Percentiles rank a stretch among this genome's conserved stretches.
Evolutionary conservation across 2,329 filamentous ascomycete genomes (phyloP).

Genomic region (Hirsutella minnesotensis): DNA sequence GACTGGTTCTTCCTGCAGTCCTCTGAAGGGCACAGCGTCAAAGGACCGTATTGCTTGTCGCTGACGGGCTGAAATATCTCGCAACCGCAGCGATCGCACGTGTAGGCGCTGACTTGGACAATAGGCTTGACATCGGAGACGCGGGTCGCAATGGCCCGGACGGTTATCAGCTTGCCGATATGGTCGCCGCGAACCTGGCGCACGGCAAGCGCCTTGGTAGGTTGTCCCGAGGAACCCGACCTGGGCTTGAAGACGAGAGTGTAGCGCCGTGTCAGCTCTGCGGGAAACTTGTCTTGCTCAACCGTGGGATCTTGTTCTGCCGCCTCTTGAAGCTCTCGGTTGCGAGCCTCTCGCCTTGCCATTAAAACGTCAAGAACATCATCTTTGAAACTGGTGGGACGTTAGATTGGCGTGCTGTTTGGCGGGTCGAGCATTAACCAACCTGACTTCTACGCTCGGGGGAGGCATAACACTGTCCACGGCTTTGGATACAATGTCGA

Average conservation of each 20-base stretch:
- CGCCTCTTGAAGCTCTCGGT: constrained; percentile 61
- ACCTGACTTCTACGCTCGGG: constrained; percentile 67
- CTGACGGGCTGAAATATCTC: constrained; percentile 96
- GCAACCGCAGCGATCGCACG: constrained; percentile 89
- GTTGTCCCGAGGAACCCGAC: constrained; percentile 56
- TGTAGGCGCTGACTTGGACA: constrained; percentile 96
- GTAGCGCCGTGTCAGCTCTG: constrained; percentile 85
- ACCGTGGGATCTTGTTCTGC: constrained; percentile 55
- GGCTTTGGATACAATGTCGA: constrained; percentile 80
- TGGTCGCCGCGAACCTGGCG: constrained; percentile 88
- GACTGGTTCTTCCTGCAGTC: constrained; percentile 85
- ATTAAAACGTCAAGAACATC: constrained; percentile 96
- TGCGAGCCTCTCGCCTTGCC: constrained; percentile 78
- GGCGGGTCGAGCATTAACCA: constrained; percentile 17
- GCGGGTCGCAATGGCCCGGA: constrained; percentile 85
- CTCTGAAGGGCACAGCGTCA: constrained; percentile 77
- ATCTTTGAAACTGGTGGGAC: constrained; percentile 66
- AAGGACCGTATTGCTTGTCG: constrained; percentile 79
- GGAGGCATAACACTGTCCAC: constrained; percentile 78
- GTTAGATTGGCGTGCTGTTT: neutral
- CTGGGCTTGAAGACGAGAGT: constrained; percentile 92
- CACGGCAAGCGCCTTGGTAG: constrained; percentile 64
- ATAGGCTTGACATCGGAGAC: constrained; percentile 97
- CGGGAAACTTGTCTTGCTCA: constrained; percentile 71
- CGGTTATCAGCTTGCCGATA: constrained; percentile 83